Evolutionary conservation across 208 protist species (phyloP).

Genomic region (Trypanosomatidae sp.): DNA sequence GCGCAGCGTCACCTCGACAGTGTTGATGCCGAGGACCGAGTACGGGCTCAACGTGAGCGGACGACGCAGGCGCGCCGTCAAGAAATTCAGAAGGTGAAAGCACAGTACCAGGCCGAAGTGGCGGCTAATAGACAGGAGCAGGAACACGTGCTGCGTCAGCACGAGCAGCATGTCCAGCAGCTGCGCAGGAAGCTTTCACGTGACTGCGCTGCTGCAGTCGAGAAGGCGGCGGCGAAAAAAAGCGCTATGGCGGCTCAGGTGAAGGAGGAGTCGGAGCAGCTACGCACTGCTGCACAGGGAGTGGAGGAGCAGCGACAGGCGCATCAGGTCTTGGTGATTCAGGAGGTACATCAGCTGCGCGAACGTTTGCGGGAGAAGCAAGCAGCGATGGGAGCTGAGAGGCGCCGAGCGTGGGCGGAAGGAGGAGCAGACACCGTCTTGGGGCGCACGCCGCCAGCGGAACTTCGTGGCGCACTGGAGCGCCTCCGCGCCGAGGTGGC

Average conservation of each 20-base stretch:
- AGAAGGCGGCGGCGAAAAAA: conserved; percentile 19
- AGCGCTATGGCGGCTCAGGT: conserved; percentile 36
- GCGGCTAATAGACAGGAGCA: conserved; percentile 6
- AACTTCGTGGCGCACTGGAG: conserved; percentile 30
- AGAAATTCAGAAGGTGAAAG: conserved; percentile 18
- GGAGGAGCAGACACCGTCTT: conserved; percentile 23
- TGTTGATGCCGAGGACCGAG: conserved; percentile 35
- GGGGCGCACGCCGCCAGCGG: conserved; percentile 23
- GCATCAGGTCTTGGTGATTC: conserved; percentile 52
- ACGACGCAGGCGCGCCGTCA: conserved; percentile 18
- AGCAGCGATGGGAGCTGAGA: conserved; percentile 23
- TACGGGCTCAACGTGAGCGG: conserved; percentile 20
- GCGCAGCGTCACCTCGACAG: conserved; percentile 42
- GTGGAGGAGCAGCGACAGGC: conserved; percentile 36
- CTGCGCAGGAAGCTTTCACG: conserved; percentile 33
- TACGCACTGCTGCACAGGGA: conserved; percentile 34
- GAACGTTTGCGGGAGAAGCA: conserved; percentile 44
- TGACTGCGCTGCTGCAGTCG: conserved; percentile 34
- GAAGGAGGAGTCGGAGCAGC: conserved; percentile 34
- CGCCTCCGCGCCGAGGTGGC: conserved; percentile 20
- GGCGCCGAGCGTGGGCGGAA: conserved; percentile 18
- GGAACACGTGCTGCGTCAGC: conserved; percentile 10
- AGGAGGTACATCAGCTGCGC: conserved; percentile 59
- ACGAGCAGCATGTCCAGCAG: conserved; percentile 24
- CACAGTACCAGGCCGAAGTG: conserved; percentile 20